Percentiles rank a stretch among this genome's conserved stretches.
These are phyloP conservation scores for Quillaja saponaria DNA, from an alignment of 306 rosid genomes.

Conservation along the genomic window DNA sequence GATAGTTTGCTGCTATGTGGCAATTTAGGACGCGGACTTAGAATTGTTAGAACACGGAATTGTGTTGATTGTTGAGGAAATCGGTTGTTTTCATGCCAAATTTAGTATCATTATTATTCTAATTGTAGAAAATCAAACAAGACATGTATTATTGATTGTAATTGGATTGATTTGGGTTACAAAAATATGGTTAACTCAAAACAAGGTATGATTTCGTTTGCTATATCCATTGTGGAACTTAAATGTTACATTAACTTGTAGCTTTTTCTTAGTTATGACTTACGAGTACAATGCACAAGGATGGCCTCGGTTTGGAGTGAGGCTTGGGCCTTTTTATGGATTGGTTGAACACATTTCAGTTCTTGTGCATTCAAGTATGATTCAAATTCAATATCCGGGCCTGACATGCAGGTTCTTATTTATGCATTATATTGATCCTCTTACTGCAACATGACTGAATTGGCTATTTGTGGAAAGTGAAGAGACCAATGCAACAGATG, in stretches of 20 bases:
- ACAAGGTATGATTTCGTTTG: background rate
- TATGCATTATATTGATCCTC: background rate
- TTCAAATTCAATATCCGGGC: constrained; percentile 91
- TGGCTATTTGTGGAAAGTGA: background rate
- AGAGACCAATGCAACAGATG: background rate
- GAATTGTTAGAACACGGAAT: constrained; percentile 89
- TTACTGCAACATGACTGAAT: background rate
- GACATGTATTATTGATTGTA: background rate
- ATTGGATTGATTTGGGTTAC: background rate
- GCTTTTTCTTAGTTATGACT: constrained; percentile 74
- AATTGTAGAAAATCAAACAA: background rate
- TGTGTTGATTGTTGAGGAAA: constrained; percentile 82
- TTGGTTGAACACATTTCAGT: constrained; percentile 81
- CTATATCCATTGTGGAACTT: background rate
- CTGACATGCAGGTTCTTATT: constrained; percentile 84
- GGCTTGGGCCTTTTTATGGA: constrained; percentile 85
- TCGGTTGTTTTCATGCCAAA: constrained; percentile 89
- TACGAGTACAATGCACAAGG: constrained; percentile 79
- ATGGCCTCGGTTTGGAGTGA: constrained; percentile 83
- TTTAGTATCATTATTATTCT: background rate
- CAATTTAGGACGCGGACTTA: constrained; percentile 63
- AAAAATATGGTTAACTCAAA: too few species aligned
- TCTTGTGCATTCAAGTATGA: constrained; percentile 59
- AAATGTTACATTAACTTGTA: constrained; percentile 18
- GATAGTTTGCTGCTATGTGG: background rate